Evolutionary conservation across 352 stramenopile genomes (phyloP).

Genomic region (Phytophthora syringae): DNA sequence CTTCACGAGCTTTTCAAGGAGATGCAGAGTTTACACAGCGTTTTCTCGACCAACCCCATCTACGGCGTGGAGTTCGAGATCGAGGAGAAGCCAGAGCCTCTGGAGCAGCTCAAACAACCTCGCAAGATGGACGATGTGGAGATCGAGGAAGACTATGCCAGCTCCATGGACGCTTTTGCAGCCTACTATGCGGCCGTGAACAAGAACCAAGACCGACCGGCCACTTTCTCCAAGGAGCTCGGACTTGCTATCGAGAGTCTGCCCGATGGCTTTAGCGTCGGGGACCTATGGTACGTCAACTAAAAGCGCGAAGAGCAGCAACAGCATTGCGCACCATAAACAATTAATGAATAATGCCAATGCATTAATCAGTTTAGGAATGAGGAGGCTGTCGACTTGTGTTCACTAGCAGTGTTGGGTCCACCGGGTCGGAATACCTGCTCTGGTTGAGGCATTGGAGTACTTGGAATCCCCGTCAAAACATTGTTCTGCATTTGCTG

Average conservation of each 20-base stretch:
- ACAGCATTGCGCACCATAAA: no score
- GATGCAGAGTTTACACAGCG: constrained; percentile 81
- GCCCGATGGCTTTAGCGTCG: constrained; percentile 73
- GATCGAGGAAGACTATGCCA: constrained; percentile 88
- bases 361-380: neutral
- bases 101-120: constrained; percentile 75
- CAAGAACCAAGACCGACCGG: constrained; percentile 80
- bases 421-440: constrained; percentile 8
- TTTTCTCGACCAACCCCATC: constrained; percentile 88
- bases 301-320: no score
- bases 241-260: constrained; percentile 89
- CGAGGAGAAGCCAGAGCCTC: constrained; percentile 70
- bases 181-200: constrained; percentile 90
- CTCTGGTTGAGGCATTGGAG: constrained; percentile 9
- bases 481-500: constrained; percentile 22
- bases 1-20: constrained; percentile 88
- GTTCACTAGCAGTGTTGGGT: neutral
- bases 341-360: neutral
- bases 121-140: constrained; percentile 88
- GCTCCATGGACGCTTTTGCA: constrained; percentile 88
- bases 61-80: constrained; percentile 91
- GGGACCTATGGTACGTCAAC: constrained; percentile 75
- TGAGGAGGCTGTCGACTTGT: constrained; percentile 25
- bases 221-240: constrained; percentile 80
- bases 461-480: constrained; percentile 15